phyloP scores from a whole-genome alignment of 495 filamentous ascomycete genomes.

The Darksidea phi region DNA sequence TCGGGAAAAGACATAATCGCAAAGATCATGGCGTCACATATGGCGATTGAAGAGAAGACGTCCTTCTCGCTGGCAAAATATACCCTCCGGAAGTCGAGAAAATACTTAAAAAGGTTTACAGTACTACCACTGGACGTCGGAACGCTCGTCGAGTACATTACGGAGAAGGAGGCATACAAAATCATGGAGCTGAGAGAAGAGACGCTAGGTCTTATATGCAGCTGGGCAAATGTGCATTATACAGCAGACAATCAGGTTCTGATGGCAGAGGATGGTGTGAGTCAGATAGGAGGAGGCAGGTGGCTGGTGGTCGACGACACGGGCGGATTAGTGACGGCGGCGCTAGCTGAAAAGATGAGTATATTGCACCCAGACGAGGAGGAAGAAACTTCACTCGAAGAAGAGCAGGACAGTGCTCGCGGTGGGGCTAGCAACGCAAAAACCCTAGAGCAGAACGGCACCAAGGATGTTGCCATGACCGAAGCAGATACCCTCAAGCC shows the following conservation, averaged over 20 bases:
- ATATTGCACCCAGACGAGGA: conserved; percentile 62
- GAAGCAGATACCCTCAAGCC: not conserved
- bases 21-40: conserved; percentile 80
- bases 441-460: not conserved
- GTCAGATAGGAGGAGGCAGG: conserved; percentile 59
- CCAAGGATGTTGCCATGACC: not conserved
- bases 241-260: conserved; percentile 41
- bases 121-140: conserved; percentile 78
- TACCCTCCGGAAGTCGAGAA: conserved; percentile 86
- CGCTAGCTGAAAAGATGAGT: conserved; percentile 88
- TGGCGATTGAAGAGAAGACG: conserved; percentile 88
- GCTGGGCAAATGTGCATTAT: conserved; percentile 64
- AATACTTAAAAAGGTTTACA: conserved; percentile 85
- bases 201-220: conserved; percentile 68
- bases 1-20: conserved; percentile 86
- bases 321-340: conserved; percentile 78
- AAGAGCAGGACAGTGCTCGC: conserved; percentile 11
- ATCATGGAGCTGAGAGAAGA: conserved; percentile 91
- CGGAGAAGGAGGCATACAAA: conserved; percentile 71
- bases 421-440: not conserved
- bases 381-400: conserved; percentile 28
- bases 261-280: conserved; percentile 37
- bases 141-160: conserved; percentile 64
- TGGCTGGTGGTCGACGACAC: conserved; percentile 93
- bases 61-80: conserved; percentile 92